Base-by-base conservation (phyloP, 2,329 filamentous ascomycete species). In the Apiospora pterosperma region DNA sequence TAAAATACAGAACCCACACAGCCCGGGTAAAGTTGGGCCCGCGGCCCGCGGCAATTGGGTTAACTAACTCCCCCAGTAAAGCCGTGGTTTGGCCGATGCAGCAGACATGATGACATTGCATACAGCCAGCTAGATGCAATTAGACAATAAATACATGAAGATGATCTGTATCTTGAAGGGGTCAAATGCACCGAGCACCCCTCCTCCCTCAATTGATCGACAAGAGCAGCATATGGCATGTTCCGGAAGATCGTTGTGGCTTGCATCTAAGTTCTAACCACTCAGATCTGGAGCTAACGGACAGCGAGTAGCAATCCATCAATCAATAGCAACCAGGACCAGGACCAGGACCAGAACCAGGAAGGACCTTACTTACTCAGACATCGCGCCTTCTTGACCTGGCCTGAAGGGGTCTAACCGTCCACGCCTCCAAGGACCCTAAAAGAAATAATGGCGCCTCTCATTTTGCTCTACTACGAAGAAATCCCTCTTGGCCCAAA, bases 1-100 rank as follows among this genome's bases (percentile, higher is more conserved):
- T 89, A 78, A 75, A 68, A 21, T 14, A 14, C 36, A n/a, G 28
- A 34, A 55, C 6, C 48, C 8, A 4, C 19, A 34, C 28, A n/a
- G 6, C 12, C 8, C 16, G 28, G 14, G 11, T 34, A n/a, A 28
- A 34, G 28, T 28, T 34, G 16, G 48, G 25, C 28, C 5, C 48
- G 10, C 6, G 5, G 16, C 34, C 25, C 1, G 25, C 12, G 28
- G 48, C 16, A 34, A n/a, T 34, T 12, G 25, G 6, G n/a, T n/a
- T n/a, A n/a, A n/a, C n/a, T n/a, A n/a, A n/a, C n/a, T n/a, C 28
- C 25, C 5, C 16, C 3, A 4, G 8, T n/a, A 8, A 34, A 11
- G 12, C 12, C 44, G 21, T n/a, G 4, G 16, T 34, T 10, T n/a
- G 48, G 48, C 28, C 28, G 3, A 14, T 39, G 8, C 25, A 28